Base-by-base conservation (phyloP, 441 rosid genomes). In the Populus hybrid region DNA sequence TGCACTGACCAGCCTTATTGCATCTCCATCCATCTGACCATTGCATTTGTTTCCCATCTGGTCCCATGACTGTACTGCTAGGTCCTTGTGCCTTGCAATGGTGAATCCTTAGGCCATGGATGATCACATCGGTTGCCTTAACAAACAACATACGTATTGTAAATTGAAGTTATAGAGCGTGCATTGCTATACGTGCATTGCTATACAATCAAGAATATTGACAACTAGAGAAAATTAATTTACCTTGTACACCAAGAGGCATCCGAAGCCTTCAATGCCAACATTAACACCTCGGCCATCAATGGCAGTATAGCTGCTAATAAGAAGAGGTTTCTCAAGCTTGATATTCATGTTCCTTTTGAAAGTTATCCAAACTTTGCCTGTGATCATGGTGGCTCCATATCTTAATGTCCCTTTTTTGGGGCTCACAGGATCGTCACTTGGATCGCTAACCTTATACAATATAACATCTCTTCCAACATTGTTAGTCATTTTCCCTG, bases 361-460 rank as follows among this genome's bases (percentile, higher is more conserved):
- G 79, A 92, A 92, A 59, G 94, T 91, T 75, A 93, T 89, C 92
- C 97, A 93, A 6, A 80, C 87, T 75, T 88, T 92, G 1, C 90
- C 90, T 12, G 79, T 81, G 59, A 89, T 61, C 83, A 88, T 72
- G 6, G 89, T 90, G 59, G 89, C 87, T 73, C 90, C 97, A 6
- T 89, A 89, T 77, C 96, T 86, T 30, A 92, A 79, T 16, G 93
- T 88, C 73, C 96, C 95, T 0, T 82, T 83, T 82, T 85, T 87
- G 18, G 96, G 99, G 76, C 83, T 89, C 26, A 87, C 0, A 0
- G 96, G 88, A 42, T 91, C 82, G 18, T 95, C 97, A 0, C 88
- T 85, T 8, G 92, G 88, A 84, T 93, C 89, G 0, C 87, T 92
- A 8, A 90, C 97, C 35, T 82, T 84, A 77, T 92, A 91, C 4